Percentiles rank a stretch among this genome's conserved stretches.
Evolutionary conservation across 78 protist genomes (phyloP).

Genomic region (Speleostelium caveatum): DNA sequence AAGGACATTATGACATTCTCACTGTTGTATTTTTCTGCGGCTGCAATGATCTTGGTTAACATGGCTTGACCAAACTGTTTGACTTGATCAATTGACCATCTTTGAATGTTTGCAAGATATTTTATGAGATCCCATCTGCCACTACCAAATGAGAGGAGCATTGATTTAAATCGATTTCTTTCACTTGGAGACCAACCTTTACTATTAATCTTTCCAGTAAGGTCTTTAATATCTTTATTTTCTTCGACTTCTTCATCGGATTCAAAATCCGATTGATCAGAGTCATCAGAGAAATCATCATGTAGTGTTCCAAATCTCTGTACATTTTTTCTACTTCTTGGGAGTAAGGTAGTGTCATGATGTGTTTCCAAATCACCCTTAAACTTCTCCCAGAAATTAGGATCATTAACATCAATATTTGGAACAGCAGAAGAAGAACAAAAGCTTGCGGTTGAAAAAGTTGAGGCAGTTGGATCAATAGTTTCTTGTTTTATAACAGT

Average conservation of each 20-base stretch:
- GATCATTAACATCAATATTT: constrained; percentile 83
- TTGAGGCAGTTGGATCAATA: constrained; percentile 16
- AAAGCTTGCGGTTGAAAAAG: constrained; percentile 83
- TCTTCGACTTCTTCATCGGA: constrained; percentile 53
- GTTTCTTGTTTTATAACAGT: constrained; percentile 42
- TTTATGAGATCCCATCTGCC: constrained; percentile 78
- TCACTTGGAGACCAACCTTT: constrained; percentile 64
- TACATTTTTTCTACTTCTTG: constrained; percentile 64
- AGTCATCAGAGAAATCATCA: constrained; percentile 22
- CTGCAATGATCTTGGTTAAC: constrained; percentile 9
- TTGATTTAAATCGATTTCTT: constrained; percentile 54
- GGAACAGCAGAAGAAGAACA: constrained; percentile 31
- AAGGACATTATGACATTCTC: neutral
- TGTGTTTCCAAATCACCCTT: constrained; percentile 62
- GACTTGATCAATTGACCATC: constrained; percentile 57
- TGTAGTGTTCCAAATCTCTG: constrained; percentile 52
- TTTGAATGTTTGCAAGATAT: constrained; percentile 26
- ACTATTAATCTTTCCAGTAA: neutral
- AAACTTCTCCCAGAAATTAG: constrained; percentile 87
- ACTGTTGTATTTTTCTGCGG: neutral
- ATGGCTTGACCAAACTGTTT: constrained; percentile 65
- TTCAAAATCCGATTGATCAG: constrained; percentile 55
- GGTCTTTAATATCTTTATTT: neutral
- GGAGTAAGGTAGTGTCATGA: constrained; percentile 2
- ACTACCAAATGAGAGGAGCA: constrained; percentile 52